Evolutionary conservation across 257 asterid genomes (phyloP), one percentile per base, ranked within the genome.

Genomic region (Primulina eburnea): DNA sequence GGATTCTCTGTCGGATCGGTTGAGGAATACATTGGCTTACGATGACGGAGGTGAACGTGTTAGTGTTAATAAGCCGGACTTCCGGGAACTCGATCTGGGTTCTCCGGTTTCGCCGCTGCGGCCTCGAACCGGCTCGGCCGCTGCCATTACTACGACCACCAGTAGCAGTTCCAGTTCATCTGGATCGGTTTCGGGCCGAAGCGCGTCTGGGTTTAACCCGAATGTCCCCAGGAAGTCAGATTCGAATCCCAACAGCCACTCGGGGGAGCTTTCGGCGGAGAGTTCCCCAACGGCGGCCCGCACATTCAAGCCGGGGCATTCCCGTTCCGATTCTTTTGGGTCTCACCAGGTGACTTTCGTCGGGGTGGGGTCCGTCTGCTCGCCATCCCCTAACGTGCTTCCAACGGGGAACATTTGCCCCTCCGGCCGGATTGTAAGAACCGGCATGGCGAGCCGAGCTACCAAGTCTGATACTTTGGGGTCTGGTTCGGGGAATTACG

Each of bases 401-500:
- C 95, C 95, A 7, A 67, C 83, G 32, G 95, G 95, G 21, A 88
- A 88, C 77, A 84, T 88, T 71, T 88, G 88, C 80, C 90, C 88
- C 34, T 78, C 95, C 0, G 92, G 95, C 62, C 75, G 86, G 84
- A 47, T 82, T 34, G 4, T 83, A 69, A 88, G 79, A 61, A 71
- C 89, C 20, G 89, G 89, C 5, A 84, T 84, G 89, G 82, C 88
- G 17, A 72, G 70, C 53, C 69, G 82, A 71, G 64, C 89, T 0
- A 33, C 78, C 8, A 86, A 82, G 68, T 70, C 87, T 37, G 90
- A 84, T 16, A 79, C 82, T 20, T 62, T 87, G 74, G 89, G 94
- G 11, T 80, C 88, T 6, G 90, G 94, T 11, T 71, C 85, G 26
- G 88, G 57, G 20, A 82, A 83, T 78, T 87, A 89, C 20, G 96